A percentile compares a stretch with the other conserved stretches of the same genome.
Conservation (phyloP, 352 stramenopile genomes). For the Peronosclerospora sorghi region DNA sequence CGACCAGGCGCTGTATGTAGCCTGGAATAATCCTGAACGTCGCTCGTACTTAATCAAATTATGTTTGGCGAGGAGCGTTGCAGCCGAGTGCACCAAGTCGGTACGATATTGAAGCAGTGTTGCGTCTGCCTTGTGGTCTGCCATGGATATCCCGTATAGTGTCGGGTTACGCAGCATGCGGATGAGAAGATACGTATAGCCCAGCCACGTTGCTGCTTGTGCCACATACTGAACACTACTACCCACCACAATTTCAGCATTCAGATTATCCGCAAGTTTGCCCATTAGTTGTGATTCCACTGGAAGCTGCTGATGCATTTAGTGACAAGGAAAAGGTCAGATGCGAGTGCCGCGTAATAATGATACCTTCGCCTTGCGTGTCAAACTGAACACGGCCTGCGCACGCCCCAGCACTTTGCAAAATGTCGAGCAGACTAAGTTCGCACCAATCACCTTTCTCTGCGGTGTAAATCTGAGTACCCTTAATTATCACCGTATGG, state of each 20-base stretch:
- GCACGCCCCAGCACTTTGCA: slow-evolving; percentile 98
- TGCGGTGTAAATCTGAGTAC: slow-evolving; percentile 99
- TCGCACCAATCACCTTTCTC: slow-evolving; percentile 97
- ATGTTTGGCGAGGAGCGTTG: slow-evolving; percentile 92
- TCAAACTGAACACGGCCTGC: slow-evolving; percentile 98
- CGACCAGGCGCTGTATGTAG: slow-evolving; percentile 95
- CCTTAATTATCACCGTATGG: slow-evolving; percentile 99
- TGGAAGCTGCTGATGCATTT: slow-evolving; percentile 98
- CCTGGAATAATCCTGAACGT: slow-evolving; percentile 89
- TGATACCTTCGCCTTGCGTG: slow-evolving; percentile 96
- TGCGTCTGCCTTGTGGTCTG: slow-evolving; percentile 85
- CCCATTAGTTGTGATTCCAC: slow-evolving; percentile 98
- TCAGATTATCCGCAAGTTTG: slow-evolving; percentile 95
- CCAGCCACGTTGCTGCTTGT: slow-evolving; percentile 96
- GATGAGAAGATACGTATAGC: slow-evolving; percentile 99
- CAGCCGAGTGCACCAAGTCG: slow-evolving; percentile 95
- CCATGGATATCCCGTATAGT: slow-evolving; percentile 91
- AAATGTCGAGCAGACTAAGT: slow-evolving; percentile 95
- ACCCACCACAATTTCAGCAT: slow-evolving; percentile 97
- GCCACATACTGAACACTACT: slow-evolving; percentile 91
- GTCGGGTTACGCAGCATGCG: slow-evolving; percentile 96
- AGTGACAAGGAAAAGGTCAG: slow-evolving; percentile 99
- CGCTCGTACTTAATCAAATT: slow-evolving; percentile 98
- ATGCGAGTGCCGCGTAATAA: slow-evolving; percentile 98
- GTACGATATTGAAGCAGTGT: slow-evolving; percentile 91